Conservation (phyloP, 1,139 yeast species). For the Protomyces gravidus region DNA sequence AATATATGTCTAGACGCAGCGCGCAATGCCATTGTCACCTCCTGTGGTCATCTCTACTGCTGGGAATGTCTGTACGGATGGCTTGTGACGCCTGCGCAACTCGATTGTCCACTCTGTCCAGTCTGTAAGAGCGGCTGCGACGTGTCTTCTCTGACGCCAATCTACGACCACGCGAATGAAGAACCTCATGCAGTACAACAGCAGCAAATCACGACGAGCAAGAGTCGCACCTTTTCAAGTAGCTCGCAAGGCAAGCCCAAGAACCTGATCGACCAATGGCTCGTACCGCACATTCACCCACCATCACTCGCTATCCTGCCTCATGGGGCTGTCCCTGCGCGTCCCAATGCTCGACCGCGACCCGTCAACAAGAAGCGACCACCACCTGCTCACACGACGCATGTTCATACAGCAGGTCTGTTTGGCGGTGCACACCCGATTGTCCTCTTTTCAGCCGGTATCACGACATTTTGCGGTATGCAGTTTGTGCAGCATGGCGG, state of each 20-base stretch:
- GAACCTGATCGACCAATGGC: slow-evolving; percentile 25
- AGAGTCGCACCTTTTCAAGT: slow-evolving; percentile 10
- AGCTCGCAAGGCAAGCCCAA: slow-evolving; percentile 19
- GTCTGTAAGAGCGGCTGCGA: slow-evolving; percentile 28
- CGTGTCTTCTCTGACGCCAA: slow-evolving; percentile 25
- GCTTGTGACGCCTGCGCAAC: slow-evolving; percentile 20
- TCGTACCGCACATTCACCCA: slow-evolving; percentile 23
- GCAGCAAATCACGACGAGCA: background rate
- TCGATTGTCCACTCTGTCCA: slow-evolving; percentile 22
- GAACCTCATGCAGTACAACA: background rate
- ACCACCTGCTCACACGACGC: background rate
- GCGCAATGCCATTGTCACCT: slow-evolving; percentile 23
- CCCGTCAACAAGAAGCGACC: background rate
- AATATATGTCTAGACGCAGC: slow-evolving; percentile 26
- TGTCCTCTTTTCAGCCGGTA: slow-evolving; percentile 21
- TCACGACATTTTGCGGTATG: slow-evolving; percentile 25
- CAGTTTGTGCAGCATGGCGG: slow-evolving; percentile 24
- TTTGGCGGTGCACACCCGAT: slow-evolving; percentile 24
- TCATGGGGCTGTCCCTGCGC: slow-evolving; percentile 18
- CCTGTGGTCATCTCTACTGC: slow-evolving; percentile 27
- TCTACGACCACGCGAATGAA: slow-evolving; percentile 22
- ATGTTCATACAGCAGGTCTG: background rate
- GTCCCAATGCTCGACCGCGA: slow-evolving; percentile 9
- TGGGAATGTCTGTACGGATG: slow-evolving; percentile 27
- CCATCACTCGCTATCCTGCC: slow-evolving; percentile 12